Evolutionary conservation across 2,329 filamentous ascomycete genomes (phyloP).

Genomic region (Talaromyces sp.): DNA sequence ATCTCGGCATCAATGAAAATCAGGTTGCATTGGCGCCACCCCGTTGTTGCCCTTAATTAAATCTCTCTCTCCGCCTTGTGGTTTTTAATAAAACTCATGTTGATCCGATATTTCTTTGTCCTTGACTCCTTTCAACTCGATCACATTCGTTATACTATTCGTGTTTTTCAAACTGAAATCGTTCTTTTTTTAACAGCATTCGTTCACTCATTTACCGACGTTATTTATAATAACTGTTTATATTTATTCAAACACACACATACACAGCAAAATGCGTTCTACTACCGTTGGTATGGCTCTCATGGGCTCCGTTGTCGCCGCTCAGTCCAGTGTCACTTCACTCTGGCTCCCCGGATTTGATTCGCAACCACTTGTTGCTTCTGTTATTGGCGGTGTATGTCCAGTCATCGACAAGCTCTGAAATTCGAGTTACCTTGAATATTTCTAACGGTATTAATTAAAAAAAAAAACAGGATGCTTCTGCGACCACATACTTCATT

Average conservation of each 20-base stretch:
- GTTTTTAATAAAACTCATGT: background rate
- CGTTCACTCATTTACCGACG: background rate
- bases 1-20: too few species aligned
- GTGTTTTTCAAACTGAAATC: background rate
- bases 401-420: background rate
- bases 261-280: conserved; percentile 3
- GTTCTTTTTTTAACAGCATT: background rate
- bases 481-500: conserved; percentile 10
- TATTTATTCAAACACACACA: background rate
- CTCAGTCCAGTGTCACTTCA: conserved; percentile 15
- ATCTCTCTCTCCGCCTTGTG: too few species aligned
- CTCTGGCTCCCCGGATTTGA: conserved; percentile 15
- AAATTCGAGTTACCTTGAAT: too few species aligned
- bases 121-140: background rate
- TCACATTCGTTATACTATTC: background rate
- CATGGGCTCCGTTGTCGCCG: conserved; percentile 8
- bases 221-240: background rate
- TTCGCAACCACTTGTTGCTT: conserved; percentile 13
- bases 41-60: too few species aligned
- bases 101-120: background rate
- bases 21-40: too few species aligned
- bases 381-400: conserved; percentile 10
- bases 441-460: background rate
- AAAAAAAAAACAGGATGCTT: background rate
- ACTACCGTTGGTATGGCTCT: conserved; percentile 1